Evolutionary conservation across 345 rosid species (phyloP).

Genomic region (Salix purpurea): DNA sequence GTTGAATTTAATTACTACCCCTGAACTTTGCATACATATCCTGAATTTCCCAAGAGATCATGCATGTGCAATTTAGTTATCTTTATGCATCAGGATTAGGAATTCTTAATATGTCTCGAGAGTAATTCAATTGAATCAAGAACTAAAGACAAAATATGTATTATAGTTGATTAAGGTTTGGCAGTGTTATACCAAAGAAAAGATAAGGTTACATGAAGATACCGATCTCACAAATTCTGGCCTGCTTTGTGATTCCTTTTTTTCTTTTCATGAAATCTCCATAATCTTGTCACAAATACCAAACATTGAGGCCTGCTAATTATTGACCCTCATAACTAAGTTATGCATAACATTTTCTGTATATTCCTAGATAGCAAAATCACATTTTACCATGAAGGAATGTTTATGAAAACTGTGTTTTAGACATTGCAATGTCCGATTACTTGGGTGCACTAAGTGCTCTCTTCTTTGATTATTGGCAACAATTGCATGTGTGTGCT

Average conservation of each 20-base stretch:
- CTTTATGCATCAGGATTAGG: neutral
- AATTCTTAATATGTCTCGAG: neutral
- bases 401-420: neutral
- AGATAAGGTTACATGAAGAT: neutral
- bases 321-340: neutral
- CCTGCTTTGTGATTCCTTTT: neutral
- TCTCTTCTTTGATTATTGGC: neutral
- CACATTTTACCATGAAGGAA: neutral
- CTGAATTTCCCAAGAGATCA: neutral
- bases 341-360: neutral
- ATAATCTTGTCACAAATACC: neutral
- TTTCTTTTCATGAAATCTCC: neutral
- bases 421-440: neutral
- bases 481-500: neutral
- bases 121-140: neutral
- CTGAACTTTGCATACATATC: neutral
- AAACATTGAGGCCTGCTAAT: neutral
- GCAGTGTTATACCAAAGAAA: neutral
- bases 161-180: neutral
- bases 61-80: neutral
- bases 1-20: neutral
- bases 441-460: neutral
- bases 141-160: neutral
- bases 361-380: neutral
- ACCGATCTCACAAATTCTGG: neutral